phyloP scores from a whole-genome alignment of 768 basidiomycete genomes.

The Russula foetens region DNA sequence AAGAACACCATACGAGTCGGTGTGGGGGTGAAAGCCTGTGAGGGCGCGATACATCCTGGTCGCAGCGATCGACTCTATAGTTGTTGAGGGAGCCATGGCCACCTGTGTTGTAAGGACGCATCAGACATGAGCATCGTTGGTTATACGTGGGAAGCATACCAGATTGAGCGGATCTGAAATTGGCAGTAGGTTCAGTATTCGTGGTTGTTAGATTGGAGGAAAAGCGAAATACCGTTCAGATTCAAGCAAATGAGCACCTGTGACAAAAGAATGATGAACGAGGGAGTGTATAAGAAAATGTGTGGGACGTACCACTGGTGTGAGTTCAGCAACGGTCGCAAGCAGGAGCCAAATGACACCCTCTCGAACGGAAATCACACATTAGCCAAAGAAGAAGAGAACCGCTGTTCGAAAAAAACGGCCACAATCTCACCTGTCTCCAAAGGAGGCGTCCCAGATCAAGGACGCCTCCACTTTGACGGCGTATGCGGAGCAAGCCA shows the following conservation, averaged over 20 bases:
- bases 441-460: not conserved
- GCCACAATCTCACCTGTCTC: not conserved
- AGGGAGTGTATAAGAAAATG: not conserved
- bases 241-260: slow-evolving; percentile 2
- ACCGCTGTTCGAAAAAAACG: not conserved
- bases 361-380: not conserved
- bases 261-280: not conserved
- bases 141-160: too few relatives aligned
- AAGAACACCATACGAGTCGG: not conserved
- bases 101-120: not conserved
- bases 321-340: not conserved
- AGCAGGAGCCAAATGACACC: slow-evolving; percentile 1
- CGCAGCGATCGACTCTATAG: not conserved
- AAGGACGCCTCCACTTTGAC: not conserved
- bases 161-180: not conserved
- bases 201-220: not conserved
- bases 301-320: not conserved
- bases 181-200: too few relatives aligned
- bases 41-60: not conserved
- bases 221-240: not conserved
- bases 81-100: not conserved
- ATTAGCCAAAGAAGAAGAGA: not conserved
- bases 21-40: not conserved
- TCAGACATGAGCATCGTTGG: too few relatives aligned
- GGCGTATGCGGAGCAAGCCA: not conserved